These are phyloP conservation scores for Saccharomycopsis schoenii DNA, from an alignment of 805 yeast species.

Conservation along the genomic window DNA sequence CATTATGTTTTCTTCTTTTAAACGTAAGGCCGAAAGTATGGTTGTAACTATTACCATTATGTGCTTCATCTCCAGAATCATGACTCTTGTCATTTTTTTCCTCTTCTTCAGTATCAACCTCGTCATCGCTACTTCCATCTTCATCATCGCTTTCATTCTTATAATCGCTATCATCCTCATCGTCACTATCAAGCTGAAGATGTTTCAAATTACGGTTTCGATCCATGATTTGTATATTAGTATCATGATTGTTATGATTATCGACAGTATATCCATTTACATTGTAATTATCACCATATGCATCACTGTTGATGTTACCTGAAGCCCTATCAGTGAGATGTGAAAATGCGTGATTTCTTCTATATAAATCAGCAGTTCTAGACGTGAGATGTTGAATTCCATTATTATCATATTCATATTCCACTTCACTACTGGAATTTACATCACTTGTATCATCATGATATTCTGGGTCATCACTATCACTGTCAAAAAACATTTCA, in stretches of 20 bases:
- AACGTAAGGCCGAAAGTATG: neutral
- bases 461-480: conserved; percentile 10
- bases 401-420: conserved; percentile 17
- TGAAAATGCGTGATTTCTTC: conserved; percentile 16
- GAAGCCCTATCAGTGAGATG: conserved; percentile 19
- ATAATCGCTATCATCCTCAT: conserved; percentile 7
- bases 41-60: neutral
- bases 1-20: neutral
- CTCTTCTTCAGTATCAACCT: conserved; percentile 1
- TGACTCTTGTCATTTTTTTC: neutral
- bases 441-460: conserved; percentile 3
- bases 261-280: conserved; percentile 12
- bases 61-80: neutral
- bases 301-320: conserved; percentile 20
- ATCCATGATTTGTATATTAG: neutral
- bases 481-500: conserved; percentile 10
- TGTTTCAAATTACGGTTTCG: neutral
- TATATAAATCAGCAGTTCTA: neutral
- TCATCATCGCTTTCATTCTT: neutral
- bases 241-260: neutral
- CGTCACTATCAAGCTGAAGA: conserved; percentile 4
- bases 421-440: conserved; percentile 8
- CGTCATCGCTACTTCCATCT: neutral
- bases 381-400: conserved; percentile 11
- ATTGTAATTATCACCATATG: conserved; percentile 12